Evolutionary conservation across 176 grass and related monocot species (phyloP).

Genomic region (Stipa capillata): DNA sequence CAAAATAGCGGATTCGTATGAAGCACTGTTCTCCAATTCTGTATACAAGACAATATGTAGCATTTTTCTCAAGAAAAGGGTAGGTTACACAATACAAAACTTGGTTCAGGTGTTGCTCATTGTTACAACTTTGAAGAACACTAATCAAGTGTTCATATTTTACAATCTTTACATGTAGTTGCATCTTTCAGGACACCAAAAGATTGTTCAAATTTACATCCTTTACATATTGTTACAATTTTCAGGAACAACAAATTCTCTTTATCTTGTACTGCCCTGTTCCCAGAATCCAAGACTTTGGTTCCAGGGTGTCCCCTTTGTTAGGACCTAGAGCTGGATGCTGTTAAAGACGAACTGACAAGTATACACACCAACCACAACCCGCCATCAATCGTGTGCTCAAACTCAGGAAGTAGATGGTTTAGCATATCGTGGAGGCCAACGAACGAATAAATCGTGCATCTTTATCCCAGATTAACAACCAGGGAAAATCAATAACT

Average conservation of each 20-base stretch:
- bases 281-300: background rate
- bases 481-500: background rate
- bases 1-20: too few relatives aligned
- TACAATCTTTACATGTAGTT: background rate
- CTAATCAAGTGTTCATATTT: background rate
- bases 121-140: background rate
- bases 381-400: background rate
- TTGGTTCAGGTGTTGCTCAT: background rate
- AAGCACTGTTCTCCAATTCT: too few relatives aligned
- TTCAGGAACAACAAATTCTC: too few relatives aligned
- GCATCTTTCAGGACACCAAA: background rate
- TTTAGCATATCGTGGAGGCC: background rate
- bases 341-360: background rate
- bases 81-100: too few relatives aligned
- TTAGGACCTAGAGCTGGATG: background rate
- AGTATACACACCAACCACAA: background rate
- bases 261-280: too few relatives aligned
- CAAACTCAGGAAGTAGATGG: background rate
- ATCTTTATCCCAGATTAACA: conserved; percentile 12
- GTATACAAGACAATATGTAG: too few relatives aligned
- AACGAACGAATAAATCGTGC: conserved; percentile 30
- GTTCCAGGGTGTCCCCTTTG: background rate
- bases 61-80: too few relatives aligned
- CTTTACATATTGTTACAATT: too few relatives aligned
- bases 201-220: background rate